These are phyloP conservation scores for Ophiocordyceps sinensis DNA, from an alignment of 2,329 filamentous ascomycete species.

Conservation along the genomic window DNA sequence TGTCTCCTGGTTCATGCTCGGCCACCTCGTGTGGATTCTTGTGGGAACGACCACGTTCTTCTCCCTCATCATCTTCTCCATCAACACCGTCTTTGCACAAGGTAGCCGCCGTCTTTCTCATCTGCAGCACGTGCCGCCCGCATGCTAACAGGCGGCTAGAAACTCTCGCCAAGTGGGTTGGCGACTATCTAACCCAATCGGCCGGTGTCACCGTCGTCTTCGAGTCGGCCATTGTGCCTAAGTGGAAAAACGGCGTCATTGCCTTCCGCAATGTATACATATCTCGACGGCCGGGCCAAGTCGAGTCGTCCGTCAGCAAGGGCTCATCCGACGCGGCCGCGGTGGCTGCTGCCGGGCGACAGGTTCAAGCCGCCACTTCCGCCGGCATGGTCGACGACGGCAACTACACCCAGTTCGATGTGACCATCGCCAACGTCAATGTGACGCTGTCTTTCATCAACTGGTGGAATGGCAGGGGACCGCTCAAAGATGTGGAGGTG, in stretches of 20 bases:
- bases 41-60: conserved; percentile 96
- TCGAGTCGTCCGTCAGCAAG: conserved; percentile 73
- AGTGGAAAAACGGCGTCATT: conserved; percentile 90
- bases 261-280: conserved; percentile 95
- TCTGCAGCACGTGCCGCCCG: too few species aligned
- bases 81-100: conserved; percentile 95
- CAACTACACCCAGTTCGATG: conserved; percentile 95
- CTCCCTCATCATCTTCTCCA: conserved; percentile 74
- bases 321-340: conserved; percentile 81
- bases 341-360: conserved; percentile 61
- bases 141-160: conserved; percentile 35
- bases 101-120: conserved; percentile 28
- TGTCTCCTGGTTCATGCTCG: conserved; percentile 82
- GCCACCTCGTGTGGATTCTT: conserved; percentile 90
- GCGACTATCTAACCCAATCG: conserved; percentile 88
- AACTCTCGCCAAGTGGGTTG: conserved; percentile 83
- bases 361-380: conserved; percentile 20
- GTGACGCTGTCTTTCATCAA: conserved; percentile 96
- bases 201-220: conserved; percentile 91
- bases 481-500: conserved; percentile 83
- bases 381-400: conserved; percentile 55
- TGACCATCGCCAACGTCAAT: conserved; percentile 89
- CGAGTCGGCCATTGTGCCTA: conserved; percentile 93
- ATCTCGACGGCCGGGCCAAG: conserved; percentile 74
- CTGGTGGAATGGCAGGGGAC: conserved; percentile 95